Conservation (phyloP, 441 rosid species). For the Corymbia citriodora region DNA sequence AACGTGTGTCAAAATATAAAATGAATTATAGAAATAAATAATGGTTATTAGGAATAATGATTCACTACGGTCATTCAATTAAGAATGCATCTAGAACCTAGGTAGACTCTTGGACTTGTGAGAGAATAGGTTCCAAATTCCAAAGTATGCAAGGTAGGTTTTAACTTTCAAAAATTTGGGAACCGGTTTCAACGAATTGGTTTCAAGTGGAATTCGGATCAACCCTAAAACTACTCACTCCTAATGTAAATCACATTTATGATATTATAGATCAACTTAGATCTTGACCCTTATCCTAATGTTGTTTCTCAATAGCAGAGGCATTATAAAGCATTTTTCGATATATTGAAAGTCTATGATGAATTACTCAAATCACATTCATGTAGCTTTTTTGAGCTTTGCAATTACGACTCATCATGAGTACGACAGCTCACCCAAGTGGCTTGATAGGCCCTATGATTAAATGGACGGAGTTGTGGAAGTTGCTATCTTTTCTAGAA, state of each 20-base stretch:
- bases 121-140: neutral
- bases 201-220: too few species aligned
- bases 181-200: neutral
- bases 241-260: neutral
- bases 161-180: neutral
- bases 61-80: neutral
- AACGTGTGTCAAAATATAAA: rapidly evolving
- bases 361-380: neutral
- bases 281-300: neutral
- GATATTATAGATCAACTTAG: neutral
- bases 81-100: rapidly evolving
- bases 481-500: neutral
- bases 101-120: neutral
- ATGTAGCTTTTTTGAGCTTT: neutral
- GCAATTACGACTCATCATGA: neutral
- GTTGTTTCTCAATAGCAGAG: neutral
- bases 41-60: too few species aligned
- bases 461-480: neutral
- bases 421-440: neutral
- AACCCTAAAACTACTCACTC: too few species aligned
- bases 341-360: neutral
- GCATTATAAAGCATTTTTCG: neutral
- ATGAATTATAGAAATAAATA: too few species aligned
- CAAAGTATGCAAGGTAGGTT: neutral
- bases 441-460: neutral